These are phyloP conservation scores for Stagonosporopsis cucurbitacearum DNA, from an alignment of 2,329 filamentous ascomycete genomes.

Conservation along the genomic window DNA sequence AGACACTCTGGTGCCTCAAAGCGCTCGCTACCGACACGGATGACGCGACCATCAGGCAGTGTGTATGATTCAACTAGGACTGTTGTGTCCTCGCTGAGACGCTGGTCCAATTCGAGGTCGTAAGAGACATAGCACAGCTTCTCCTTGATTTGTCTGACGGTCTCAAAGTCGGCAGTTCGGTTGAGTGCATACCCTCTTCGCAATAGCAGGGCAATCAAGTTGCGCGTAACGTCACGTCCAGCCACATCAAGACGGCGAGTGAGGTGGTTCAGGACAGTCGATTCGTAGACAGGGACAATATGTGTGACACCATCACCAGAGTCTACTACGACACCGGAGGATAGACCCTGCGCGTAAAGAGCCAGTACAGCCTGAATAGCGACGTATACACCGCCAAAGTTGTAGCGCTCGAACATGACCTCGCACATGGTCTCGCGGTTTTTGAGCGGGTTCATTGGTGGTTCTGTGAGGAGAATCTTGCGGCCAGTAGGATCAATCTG, in stretches of 20 bases:
- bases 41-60: conserved; percentile 92
- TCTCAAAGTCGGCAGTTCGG: conserved; percentile 98
- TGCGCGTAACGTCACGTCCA: conserved; percentile 96
- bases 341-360: conserved; percentile 89
- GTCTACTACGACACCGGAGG: conserved; percentile 93
- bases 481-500: conserved; percentile 86
- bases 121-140: conserved; percentile 99
- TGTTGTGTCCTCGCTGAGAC: conserved; percentile 95
- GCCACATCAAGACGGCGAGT: conserved; percentile 94
- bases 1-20: conserved; percentile 98
- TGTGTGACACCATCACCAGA: conserved; percentile 98
- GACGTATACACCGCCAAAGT: conserved; percentile 95
- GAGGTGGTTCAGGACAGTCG: conserved; percentile 95
- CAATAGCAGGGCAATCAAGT: conserved; percentile 92
- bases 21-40: conserved; percentile 93
- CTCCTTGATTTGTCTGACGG: conserved; percentile 97
- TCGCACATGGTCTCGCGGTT: conserved; percentile 98
- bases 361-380: conserved; percentile 97
- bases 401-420: conserved; percentile 98
- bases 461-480: conserved; percentile 97
- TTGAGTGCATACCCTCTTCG: conserved; percentile 96
- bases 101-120: conserved; percentile 94
- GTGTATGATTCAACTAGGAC: conserved; percentile 98
- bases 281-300: conserved; percentile 98
- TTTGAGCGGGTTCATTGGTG: conserved; percentile 95